These are phyloP conservation scores for Boletus speciosus DNA, from an alignment of 768 basidiomycete species.

Conservation along the genomic window DNA sequence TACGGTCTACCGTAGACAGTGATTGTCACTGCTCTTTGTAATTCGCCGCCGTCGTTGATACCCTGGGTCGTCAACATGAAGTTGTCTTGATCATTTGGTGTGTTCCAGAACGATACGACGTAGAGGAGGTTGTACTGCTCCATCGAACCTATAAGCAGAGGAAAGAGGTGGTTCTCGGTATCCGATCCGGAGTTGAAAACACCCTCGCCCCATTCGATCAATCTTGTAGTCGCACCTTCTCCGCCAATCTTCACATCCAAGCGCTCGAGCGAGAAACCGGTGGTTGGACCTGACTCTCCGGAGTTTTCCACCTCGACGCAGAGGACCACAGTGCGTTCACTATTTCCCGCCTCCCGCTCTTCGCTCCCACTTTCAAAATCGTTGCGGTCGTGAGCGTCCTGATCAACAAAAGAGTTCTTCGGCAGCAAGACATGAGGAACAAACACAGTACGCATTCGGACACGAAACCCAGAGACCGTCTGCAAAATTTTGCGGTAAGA, in stretches of 20 bases:
- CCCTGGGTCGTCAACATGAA: conserved; percentile 32
- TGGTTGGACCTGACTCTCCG: conserved; percentile 53
- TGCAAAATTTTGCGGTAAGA: conserved; percentile 78
- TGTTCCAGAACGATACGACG: conserved; percentile 75
- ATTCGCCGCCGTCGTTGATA: conserved; percentile 37
- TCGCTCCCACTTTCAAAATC: conserved; percentile 48
- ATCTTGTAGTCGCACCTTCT: conserved; percentile 47
- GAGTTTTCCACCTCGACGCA: conserved; percentile 89
- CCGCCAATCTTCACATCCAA: conserved; percentile 77
- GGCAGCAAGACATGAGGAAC: conserved; percentile 80
- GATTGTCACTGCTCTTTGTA: conserved; percentile 78
- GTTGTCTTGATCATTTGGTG: conserved; percentile 53
- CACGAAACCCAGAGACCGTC: conserved; percentile 79
- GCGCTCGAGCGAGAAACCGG: conserved; percentile 73
- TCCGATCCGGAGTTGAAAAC: conserved; percentile 25
- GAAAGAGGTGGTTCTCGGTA: conserved; percentile 53
- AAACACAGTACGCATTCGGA: conserved; percentile 93
- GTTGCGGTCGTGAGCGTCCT: conserved; percentile 29
- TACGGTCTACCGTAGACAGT: conserved; percentile 75
- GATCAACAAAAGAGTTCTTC: conserved; percentile 27
- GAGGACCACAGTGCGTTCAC: conserved; percentile 84
- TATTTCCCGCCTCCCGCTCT: conserved; percentile 61
- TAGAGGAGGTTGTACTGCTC: conserved; percentile 91
- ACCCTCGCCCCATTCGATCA: conserved; percentile 49
- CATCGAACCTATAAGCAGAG: conserved; percentile 61